Evolutionary conservation across 129 eudicot species (phyloP), one percentile per base, ranked within the genome.

Genomic region (Flaveria brownii): DNA sequence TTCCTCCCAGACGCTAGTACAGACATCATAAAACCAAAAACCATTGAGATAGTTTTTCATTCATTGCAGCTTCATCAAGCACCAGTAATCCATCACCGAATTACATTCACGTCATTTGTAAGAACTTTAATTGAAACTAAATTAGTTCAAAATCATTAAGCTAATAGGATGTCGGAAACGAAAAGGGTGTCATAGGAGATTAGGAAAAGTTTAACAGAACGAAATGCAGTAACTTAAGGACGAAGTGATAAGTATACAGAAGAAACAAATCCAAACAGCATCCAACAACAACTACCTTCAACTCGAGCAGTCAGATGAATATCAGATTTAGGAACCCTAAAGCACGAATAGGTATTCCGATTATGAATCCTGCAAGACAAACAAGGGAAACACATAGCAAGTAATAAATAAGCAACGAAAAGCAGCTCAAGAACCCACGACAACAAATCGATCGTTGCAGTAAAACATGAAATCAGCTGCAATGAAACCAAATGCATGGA

Each of bases 381-480:
- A 54, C 17, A 50, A 69, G 23, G 39, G 46, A 52, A 72, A 54
- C 17, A 50, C 77, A 56, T 14, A 63, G 79, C 63, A 50, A 25
- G 71, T 54, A 36, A 71, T 45, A n/a, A 43, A 70, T 20, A 69
- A 56, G 41, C 64, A 70, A 78, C 28, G 15, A 30, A 77, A n/a
- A 59, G 3, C 68, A 77, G 81, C 81, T 78, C 22, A 41, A 68
- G 26, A 33, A 33, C 39, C 39, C 6, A 33, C 39, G 7, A 55
- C 13, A 67, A 11, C 18, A 76, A 52, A 57, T 78, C 73, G 64
- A 54, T 62, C 57, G 70, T 33, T 47, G 50, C 63, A 67, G 41
- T 33, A 59, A 55, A 22, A 41, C 26, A 9, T 16, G 17, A 6
- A 77, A 77, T 69, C 80, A 77, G 68, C 80, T 77, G 13, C 22